Conservation (phyloP, 1,284 basidiomycete genomes). For the Hypsizygus ulmarius region DNA sequence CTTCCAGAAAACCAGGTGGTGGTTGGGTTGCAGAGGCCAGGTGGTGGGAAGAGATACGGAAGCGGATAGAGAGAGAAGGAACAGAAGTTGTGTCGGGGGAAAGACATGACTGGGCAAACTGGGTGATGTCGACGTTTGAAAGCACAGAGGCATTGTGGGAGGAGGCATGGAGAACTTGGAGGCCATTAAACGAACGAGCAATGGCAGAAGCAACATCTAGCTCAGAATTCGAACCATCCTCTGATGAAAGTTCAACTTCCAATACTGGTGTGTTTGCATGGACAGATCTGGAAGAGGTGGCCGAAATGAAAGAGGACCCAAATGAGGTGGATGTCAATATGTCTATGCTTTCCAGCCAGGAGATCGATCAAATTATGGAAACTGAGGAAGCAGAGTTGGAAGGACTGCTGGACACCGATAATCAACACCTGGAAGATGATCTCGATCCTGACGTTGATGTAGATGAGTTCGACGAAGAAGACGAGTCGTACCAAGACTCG, state of each 20-base stretch:
- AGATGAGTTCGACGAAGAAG: slow-evolving; percentile 25
- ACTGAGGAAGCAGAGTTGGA: slow-evolving; percentile 38
- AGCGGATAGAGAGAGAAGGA: slow-evolving; percentile 50
- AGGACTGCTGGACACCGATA: slow-evolving; percentile 19
- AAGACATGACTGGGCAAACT: slow-evolving; percentile 54
- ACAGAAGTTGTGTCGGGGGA: slow-evolving; percentile 27
- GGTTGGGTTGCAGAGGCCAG: slow-evolving; percentile 70
- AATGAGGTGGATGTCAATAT: slow-evolving; percentile 53
- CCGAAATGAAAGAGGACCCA: slow-evolving; percentile 10
- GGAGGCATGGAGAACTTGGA: slow-evolving; percentile 54
- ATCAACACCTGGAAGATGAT: slow-evolving; percentile 19
- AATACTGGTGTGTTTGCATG: slow-evolving; percentile 15
- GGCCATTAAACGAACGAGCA: slow-evolving; percentile 29
- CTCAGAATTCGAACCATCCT: not conserved
- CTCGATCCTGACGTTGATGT: slow-evolving; percentile 25
- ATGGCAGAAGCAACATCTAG: not conserved
- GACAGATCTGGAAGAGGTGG: slow-evolving; percentile 17
- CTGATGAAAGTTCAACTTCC: not conserved
- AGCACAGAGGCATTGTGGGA: slow-evolving; percentile 80
- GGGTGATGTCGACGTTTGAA: slow-evolving; percentile 86
- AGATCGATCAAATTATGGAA: slow-evolving; percentile 43
- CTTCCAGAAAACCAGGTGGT: slow-evolving; percentile 51
- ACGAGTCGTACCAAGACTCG: slow-evolving; percentile 9
- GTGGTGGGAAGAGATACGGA: slow-evolving; percentile 65
- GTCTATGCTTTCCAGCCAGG: slow-evolving; percentile 49